Evolutionary conservation across 1,139 yeast genomes (phyloP), one percentile per base, ranked within the genome.

Genomic region (Blastobotrys illinoisensis): DNA sequence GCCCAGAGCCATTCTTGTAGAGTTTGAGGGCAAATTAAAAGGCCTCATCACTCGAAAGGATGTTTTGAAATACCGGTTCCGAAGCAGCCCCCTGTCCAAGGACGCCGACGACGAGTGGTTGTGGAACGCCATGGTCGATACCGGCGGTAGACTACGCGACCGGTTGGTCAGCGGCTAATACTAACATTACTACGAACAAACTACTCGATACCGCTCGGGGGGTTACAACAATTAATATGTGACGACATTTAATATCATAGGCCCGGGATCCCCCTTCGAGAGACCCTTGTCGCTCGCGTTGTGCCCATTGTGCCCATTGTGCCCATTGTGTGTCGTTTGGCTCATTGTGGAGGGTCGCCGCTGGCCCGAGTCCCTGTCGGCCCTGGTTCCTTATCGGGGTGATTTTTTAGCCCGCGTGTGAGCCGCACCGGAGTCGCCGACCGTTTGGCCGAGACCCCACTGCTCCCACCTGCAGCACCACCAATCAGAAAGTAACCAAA

Each of bases 1-100:
- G 0, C 96, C 97, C 3, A 75, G 89, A 44, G 79, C 83, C 44
- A 78, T 93, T 1, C 74, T 87, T 49, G 85, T 90, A 0, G 86
- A 83, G 54, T 75, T 78, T 45, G 74, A 79, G 45, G 87, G 85
- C 0, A 53, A 58, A 2, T 68, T 86, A 20, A 77, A 75, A 2
- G 95, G 95, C 0, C 64, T 84, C 13, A 71, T 87, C 11, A 84
- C 89, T 0, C 73, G 88, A 52, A 86, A 86, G 62, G 95, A 86
- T 60, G 71, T 86, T 21, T 69, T 86, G 55, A 73, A 86, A 54
- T 85, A 78, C 62, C 71, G 68, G 52, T 65, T 64, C 56, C 28
- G 46, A 19, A 48, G 59, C 60, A 5, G 64, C 58, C 49, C 64
- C 59, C 43, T 52, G 52, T 19, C 60, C 19, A 65, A 64, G 5